Evolutionary conservation across 2,329 filamentous ascomycete species (phyloP).

Genomic region (Alternaria sp.): DNA sequence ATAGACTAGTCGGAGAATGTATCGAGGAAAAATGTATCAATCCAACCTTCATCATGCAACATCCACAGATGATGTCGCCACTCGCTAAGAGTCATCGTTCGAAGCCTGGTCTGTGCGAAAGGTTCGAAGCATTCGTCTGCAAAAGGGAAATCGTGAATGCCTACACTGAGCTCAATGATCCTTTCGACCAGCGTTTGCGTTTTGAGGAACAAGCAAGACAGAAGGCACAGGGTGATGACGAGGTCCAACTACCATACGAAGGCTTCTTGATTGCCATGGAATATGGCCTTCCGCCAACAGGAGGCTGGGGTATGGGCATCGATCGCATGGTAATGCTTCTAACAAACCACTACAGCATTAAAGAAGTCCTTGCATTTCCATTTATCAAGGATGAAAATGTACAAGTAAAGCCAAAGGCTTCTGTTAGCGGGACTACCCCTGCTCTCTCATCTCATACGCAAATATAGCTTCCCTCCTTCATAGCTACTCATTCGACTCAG

Average conservation of each 20-base stretch:
- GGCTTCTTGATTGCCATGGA: slow-evolving; percentile 91
- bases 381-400: slow-evolving; percentile 81
- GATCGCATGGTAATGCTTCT: slow-evolving; percentile 95
- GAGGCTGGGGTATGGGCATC: slow-evolving; percentile 95
- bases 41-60: slow-evolving; percentile 87
- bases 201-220: slow-evolving; percentile 90
- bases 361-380: slow-evolving; percentile 94
- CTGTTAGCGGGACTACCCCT: too few relatives aligned
- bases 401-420: too few relatives aligned
- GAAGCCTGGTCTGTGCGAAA: slow-evolving; percentile 83
- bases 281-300: slow-evolving; percentile 87
- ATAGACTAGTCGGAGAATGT: slow-evolving; percentile 91
- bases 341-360: slow-evolving; percentile 94
- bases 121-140: slow-evolving; percentile 96
- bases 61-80: slow-evolving; percentile 90
- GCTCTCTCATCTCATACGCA: too few relatives aligned
- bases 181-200: slow-evolving; percentile 84
- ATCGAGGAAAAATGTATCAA: slow-evolving; percentile 94
- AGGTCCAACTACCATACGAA: slow-evolving; percentile 95
- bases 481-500: too few relatives aligned
- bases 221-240: slow-evolving; percentile 92
- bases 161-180: slow-evolving; percentile 97
- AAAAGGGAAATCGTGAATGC: slow-evolving; percentile 98
- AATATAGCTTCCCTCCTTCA: too few relatives aligned
- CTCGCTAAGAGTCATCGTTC: slow-evolving; percentile 93